A percentile compares a stretch with the other conserved stretches of the same genome.
Evolutionary conservation across 352 stramenopile species (phyloP).

Genomic region (Lagenidium giganteum): DNA sequence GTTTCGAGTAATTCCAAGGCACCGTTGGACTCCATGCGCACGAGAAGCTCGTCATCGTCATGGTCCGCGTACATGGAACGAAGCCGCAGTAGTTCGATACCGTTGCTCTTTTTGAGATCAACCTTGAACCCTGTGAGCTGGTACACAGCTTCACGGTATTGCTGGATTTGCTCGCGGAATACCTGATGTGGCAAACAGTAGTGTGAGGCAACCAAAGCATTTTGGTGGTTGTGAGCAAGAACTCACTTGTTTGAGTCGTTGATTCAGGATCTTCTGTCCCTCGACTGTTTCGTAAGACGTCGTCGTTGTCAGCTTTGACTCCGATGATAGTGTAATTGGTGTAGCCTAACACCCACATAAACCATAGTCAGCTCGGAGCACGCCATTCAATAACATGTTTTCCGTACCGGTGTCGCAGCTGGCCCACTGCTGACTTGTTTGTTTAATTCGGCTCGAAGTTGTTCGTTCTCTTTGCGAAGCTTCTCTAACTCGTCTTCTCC

Average conservation of each 20-base stretch:
- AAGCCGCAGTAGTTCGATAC: constrained; percentile 66
- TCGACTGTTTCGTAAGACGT: constrained; percentile 84
- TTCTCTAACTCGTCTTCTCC: constrained; percentile 32
- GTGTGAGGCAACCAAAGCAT: not conserved
- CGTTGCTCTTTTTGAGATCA: constrained; percentile 78
- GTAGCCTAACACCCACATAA: constrained; percentile 1
- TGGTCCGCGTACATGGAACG: constrained; percentile 82
- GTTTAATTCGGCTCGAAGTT: constrained; percentile 40
- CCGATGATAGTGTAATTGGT: constrained; percentile 1
- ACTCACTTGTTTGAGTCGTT: constrained; percentile 79
- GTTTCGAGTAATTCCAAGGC: constrained; percentile 82
- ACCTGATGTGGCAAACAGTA: constrained; percentile 24
- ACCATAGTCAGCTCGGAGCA: no score
- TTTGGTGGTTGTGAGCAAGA: not conserved
- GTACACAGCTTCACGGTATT: constrained; percentile 87
- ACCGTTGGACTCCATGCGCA: constrained; percentile 74
- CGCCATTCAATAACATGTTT: no score
- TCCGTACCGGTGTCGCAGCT: constrained; percentile 24
- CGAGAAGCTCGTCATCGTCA: constrained; percentile 78
- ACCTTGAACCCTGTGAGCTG: constrained; percentile 88
- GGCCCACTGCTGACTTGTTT: constrained; percentile 23
- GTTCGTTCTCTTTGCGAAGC: constrained; percentile 46
- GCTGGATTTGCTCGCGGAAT: constrained; percentile 74
- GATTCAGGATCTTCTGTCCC: constrained; percentile 81
- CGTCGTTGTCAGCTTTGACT: constrained; percentile 54